Percentiles rank a stretch among this genome's conserved stretches.
Conservation (phyloP, 2,329 filamentous ascomycete species). For the Trichoderma endophyticum region DNA sequence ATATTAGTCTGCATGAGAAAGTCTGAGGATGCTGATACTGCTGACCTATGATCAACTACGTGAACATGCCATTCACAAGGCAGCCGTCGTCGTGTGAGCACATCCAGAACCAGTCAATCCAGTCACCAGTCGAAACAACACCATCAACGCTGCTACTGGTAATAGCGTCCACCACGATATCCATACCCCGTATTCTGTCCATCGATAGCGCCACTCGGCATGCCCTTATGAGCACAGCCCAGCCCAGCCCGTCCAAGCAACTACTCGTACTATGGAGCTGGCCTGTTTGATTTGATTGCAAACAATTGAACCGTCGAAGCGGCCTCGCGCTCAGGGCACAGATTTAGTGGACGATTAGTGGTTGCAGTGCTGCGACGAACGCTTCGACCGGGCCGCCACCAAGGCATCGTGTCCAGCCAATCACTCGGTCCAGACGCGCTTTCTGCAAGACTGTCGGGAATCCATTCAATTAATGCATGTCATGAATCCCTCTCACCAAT, state of each 20-base stretch:
- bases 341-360: neutral
- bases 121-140: neutral
- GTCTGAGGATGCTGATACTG: neutral
- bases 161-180: neutral
- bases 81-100: neutral
- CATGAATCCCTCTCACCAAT: slow-evolving; percentile 23
- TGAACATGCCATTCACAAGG: neutral
- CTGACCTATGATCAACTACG: neutral
- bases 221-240: neutral
- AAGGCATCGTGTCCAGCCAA: slow-evolving; percentile 15
- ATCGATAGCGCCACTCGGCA: slow-evolving; percentile 5
- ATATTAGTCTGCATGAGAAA: neutral
- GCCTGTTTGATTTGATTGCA: neutral
- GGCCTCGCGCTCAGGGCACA: neutral
- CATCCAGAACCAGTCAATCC: neutral
- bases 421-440: slow-evolving; percentile 20
- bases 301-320: neutral
- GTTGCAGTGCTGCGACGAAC: slow-evolving; percentile 15
- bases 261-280: neutral
- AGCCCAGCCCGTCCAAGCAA: neutral
- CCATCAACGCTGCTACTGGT: neutral
- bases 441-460: slow-evolving; percentile 20
- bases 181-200: slow-evolving; percentile 2
- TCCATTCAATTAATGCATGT: slow-evolving; percentile 24
- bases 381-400: neutral